phyloP scores from a whole-genome alignment of 2,329 filamentous ascomycete genomes.

The Teratosphaeria pseudoeucalypti region DNA sequence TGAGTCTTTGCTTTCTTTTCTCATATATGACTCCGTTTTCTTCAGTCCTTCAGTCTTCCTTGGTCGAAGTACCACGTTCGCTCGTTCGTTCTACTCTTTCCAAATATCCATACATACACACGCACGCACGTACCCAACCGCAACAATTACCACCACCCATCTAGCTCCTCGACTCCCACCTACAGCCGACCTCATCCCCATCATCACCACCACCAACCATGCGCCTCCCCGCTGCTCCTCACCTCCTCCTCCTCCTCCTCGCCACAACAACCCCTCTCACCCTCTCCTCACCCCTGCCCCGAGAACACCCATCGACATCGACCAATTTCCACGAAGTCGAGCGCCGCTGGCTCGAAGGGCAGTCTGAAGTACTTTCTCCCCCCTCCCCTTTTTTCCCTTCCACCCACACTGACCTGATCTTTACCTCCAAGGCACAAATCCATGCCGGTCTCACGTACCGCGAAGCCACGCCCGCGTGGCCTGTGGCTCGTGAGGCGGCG shows the following conservation, averaged over 20 bases:
- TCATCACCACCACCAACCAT: too few species aligned
- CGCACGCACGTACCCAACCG: too few species aligned
- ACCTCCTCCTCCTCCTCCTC: slow-evolving; percentile 7
- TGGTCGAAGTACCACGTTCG: background rate
- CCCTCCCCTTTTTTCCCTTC: background rate
- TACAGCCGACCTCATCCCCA: too few species aligned
- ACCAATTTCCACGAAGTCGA: slow-evolving; percentile 17
- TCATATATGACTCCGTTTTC: background rate
- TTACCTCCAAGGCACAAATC: slow-evolving; percentile 7
- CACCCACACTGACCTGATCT: background rate
- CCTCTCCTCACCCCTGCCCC: slow-evolving; percentile 2
- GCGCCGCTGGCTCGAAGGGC: slow-evolving; percentile 16
- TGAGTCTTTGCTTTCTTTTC: background rate
- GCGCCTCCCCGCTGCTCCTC: background rate
- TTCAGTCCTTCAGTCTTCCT: background rate
- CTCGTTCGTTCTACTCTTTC: too few species aligned
- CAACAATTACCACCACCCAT: too few species aligned
- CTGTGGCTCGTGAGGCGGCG: background rate
- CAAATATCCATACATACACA: too few species aligned
- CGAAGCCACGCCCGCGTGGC: slow-evolving; percentile 13
- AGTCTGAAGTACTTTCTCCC: slow-evolving; percentile 15
- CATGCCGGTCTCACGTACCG: slow-evolving; percentile 10
- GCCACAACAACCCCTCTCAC: slow-evolving; percentile 1
- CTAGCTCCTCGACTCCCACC: too few species aligned
- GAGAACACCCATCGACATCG: slow-evolving; percentile 6